Conservation (phyloP, 2,329 filamentous ascomycete genomes). For the Penicillium vulpinum region DNA sequence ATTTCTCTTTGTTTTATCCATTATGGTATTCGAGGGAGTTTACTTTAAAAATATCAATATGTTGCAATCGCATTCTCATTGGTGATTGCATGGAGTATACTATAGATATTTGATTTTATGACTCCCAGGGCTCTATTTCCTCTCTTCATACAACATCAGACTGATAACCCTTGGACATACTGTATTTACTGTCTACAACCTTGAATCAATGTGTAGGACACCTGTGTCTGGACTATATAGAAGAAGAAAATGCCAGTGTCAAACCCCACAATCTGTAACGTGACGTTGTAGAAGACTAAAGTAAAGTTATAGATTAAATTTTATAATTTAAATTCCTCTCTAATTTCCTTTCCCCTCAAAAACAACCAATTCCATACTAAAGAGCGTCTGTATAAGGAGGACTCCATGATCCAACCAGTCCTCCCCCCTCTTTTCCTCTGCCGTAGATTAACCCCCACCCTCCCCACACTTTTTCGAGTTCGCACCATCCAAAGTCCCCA, state of each 20-base stretch:
- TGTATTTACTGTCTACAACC: no score
- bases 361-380: neutral
- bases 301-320: neutral
- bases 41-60: neutral
- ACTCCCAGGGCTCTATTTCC: neutral
- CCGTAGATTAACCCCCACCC: conserved; percentile 6
- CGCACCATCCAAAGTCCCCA: conserved; percentile 3
- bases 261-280: neutral
- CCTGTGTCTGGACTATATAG: neutral
- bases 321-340: neutral
- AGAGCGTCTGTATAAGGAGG: neutral
- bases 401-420: conserved; percentile 6
- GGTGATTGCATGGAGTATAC: neutral
- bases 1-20: neutral
- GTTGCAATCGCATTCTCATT: neutral
- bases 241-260: neutral
- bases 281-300: neutral
- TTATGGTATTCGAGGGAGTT: neutral
- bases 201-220: neutral
- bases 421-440: conserved; percentile 17
- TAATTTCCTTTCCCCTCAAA: neutral
- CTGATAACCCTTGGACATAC: neutral
- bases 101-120: neutral
- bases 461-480: conserved; percentile 8
- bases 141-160: neutral